phyloP scores from a whole-genome alignment of 352 stramenopile species.

The Peronospora farinosa region DNA sequence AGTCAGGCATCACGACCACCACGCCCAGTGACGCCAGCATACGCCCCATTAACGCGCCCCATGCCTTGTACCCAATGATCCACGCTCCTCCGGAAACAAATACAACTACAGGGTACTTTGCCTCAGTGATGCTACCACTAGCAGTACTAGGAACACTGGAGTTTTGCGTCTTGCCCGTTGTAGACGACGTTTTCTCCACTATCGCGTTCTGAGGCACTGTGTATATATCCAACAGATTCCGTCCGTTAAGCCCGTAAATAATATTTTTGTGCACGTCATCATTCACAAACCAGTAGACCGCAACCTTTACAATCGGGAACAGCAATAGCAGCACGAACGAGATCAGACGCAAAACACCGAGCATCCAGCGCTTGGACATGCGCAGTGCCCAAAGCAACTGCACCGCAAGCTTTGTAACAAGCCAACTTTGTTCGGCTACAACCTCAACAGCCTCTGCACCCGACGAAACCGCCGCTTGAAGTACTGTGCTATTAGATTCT shows the following conservation, averaged over 20 bases:
- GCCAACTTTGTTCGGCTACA: conserved; percentile 61
- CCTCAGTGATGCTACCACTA: conserved; percentile 21
- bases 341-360: conserved; percentile 57
- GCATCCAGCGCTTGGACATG: conserved; percentile 65
- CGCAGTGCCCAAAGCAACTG: conserved; percentile 63
- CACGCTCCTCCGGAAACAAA: conserved; percentile 88
- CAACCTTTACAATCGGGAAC: conserved; percentile 45
- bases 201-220: conserved; percentile 30
- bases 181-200: conserved; percentile 5
- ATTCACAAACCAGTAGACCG: conserved; percentile 52
- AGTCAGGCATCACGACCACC: conserved; percentile 88
- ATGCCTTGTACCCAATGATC: conserved; percentile 92
- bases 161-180: conserved; percentile 13
- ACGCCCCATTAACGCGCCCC: conserved; percentile 80
- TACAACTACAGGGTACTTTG: conserved; percentile 73
- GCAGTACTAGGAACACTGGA: conserved; percentile 11
- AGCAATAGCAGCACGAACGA: conserved; percentile 56
- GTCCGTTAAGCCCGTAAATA: conserved; percentile 62
- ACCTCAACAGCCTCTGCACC: conserved; percentile 47
- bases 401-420: conserved; percentile 62
- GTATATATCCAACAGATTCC: conserved; percentile 87
- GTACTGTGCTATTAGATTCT: conserved; percentile 33
- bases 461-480: conserved; percentile 45
- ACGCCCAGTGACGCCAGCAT: conserved; percentile 66
- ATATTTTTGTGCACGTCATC: conserved; percentile 74